Conservation (phyloP, 352 stramenopile species). For the Elongisporangium prolatum region DNA sequence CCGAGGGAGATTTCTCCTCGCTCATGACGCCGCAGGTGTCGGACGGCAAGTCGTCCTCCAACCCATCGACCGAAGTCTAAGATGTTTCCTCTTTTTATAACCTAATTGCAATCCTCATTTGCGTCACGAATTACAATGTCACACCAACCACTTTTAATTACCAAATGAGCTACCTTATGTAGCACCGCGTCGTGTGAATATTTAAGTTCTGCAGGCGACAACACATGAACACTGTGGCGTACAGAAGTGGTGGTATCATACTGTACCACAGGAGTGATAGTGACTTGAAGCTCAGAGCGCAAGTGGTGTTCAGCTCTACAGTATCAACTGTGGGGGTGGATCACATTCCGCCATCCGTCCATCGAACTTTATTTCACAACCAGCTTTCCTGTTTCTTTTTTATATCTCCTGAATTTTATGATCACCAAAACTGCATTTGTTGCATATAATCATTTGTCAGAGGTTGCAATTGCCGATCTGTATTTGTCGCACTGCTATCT, state of each 20-base stretch:
- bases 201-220: not conserved
- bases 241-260: too few species aligned
- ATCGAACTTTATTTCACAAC: not conserved
- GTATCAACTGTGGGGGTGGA: too few species aligned
- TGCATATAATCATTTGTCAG: not conserved
- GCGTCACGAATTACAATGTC: not conserved
- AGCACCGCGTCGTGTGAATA: too few species aligned
- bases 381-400: not conserved
- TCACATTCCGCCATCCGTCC: too few species aligned
- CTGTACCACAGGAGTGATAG: too few species aligned
- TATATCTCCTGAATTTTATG: too few species aligned
- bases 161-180: too few species aligned
- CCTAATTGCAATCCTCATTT: not conserved
- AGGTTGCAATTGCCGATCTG: not conserved
- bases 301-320: too few species aligned
- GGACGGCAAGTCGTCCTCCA: not conserved
- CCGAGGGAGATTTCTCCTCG: not conserved
- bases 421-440: too few species aligned
- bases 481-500: not conserved
- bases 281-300: too few species aligned
- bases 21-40: conserved; percentile 3
- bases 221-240: too few species aligned
- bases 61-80: not conserved
- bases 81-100: not conserved
- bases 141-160: too few species aligned